phyloP scores from a whole-genome alignment of 23 red algal genomes.

The Chondrus crispus region DNA sequence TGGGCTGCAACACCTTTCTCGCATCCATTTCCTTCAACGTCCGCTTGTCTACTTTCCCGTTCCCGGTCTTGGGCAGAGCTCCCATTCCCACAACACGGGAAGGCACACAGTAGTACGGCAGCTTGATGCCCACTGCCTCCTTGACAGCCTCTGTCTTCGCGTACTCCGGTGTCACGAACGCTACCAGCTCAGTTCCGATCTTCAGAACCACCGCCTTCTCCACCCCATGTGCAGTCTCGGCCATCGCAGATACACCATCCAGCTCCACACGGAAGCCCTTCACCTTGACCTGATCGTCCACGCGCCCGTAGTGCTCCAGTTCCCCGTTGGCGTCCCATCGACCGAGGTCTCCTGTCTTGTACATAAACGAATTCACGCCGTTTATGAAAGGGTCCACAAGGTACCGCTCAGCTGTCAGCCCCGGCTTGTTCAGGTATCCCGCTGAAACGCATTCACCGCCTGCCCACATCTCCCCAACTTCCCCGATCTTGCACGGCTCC shows the following conservation, averaged over 20 bases:
- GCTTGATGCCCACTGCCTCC: not conserved
- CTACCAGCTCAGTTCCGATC: not conserved
- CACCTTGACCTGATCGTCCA: constrained; percentile 39
- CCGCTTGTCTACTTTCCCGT: constrained; percentile 45
- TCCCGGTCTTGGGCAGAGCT: not conserved
- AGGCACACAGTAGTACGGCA: constrained; percentile 48
- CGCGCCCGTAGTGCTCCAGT: constrained; percentile 35
- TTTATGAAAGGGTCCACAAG: not conserved
- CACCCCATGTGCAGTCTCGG: not conserved
- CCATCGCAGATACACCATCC: constrained; percentile 19
- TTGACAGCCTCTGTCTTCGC: not conserved
- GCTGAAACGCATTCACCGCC: constrained; percentile 23
- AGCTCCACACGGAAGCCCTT: constrained; percentile 40
- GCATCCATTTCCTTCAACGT: no score
- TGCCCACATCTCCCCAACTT: constrained; percentile 47
- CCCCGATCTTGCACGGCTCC: constrained; percentile 4
- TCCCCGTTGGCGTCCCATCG: constrained; percentile 17
- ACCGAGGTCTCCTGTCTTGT: constrained; percentile 33
- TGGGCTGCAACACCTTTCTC: no score
- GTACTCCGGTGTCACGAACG: constrained; percentile 9
- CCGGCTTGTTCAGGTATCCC: not conserved
- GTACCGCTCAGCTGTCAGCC: constrained; percentile 7
- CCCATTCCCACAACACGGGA: constrained; percentile 4
- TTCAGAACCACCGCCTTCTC: constrained; percentile 33
- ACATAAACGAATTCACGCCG: constrained; percentile 8